phyloP scores from a whole-genome alignment of 139 green algal species.

The Penium margaritaceum region DNA sequence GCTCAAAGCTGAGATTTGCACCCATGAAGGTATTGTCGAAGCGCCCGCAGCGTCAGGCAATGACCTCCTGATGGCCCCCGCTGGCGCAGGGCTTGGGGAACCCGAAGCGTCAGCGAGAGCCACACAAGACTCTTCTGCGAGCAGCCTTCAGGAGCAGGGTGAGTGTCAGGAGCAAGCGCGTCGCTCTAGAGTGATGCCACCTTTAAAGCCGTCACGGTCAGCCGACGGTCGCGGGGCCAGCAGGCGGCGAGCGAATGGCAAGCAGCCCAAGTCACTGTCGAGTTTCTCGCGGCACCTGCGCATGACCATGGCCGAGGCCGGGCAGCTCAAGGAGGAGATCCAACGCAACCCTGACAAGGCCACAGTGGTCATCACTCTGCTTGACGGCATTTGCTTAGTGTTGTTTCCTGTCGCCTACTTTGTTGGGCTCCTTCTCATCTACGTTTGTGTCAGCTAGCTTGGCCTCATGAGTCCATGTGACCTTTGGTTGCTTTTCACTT shows the following conservation, averaged over 20 bases:
- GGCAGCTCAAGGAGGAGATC: not conserved
- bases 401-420: not conserved
- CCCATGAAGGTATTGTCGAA: no score
- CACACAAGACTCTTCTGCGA: not conserved
- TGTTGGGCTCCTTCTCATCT: not conserved
- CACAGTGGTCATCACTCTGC: not conserved
- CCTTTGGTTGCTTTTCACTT: no score
- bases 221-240: no score
- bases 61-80: no score
- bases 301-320: not conserved
- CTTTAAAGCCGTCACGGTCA: no score
- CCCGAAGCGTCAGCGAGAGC: not conserved
- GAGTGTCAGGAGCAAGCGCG: not conserved
- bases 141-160: not conserved
- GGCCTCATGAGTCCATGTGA: no score
- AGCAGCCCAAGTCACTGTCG: not conserved
- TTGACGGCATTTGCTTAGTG: slow-evolving; percentile 2
- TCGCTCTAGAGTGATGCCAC: no score
- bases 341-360: not conserved
- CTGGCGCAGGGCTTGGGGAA: no score
- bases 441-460: no score
- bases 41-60: no score
- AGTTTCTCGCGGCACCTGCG: not conserved
- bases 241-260: no score
- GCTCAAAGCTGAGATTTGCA: no score